Base-by-base conservation (phyloP, 1,139 yeast genomes). In the Scheffersomyces lignicola region DNA sequence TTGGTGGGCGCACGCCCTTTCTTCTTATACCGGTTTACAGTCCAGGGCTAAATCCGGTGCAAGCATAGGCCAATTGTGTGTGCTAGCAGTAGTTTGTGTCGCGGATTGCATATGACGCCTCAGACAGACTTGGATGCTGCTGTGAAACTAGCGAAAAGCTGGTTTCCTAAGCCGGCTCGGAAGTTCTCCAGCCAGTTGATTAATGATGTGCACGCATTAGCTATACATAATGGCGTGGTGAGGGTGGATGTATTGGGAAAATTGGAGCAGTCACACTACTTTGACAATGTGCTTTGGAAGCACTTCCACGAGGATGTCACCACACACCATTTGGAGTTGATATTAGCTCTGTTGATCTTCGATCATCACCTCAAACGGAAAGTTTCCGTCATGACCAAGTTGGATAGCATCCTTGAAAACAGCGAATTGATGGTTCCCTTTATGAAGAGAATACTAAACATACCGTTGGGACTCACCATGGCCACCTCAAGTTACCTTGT, bases 301-400 rank as follows among this genome's bases (percentile, higher is more conserved):
- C 28, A 29, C 18, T 38, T 23, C 15, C 26, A 36, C 23, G 26
- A 26, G 13, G 41, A 38, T 29, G 24, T 28, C 7, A 27, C 40
- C 14, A 24, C 32, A 14, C 30, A 33, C 21, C 39, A 36, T 22
- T 21, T 38, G 13, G 41, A 36, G 22, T 29, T 38, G 23, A 22
- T 36, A 4, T 12, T 38, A 7, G 7, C 18, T 16, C 21, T 35
- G 23, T 31, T 33, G 10, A 9, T 32, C 6, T 18, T 25, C 21
- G 31, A 24, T 12, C 11, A 24, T 8, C 28, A 31, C 24, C 25
- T 31, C 13, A 24, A 31, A 7, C 6, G 12, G 29, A 24, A 17
- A 2, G n/a, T 5, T 5, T 14, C 8, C 14, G 4, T 4, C 5
- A 4, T 11, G 28, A 24, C 15, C 6, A 24, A 6, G 16, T 7